A percentile compares a stretch with the other conserved stretches of the same genome.
phyloP scores from a whole-genome alignment of 257 asterid species.

The Capsicum chinense region DNA sequence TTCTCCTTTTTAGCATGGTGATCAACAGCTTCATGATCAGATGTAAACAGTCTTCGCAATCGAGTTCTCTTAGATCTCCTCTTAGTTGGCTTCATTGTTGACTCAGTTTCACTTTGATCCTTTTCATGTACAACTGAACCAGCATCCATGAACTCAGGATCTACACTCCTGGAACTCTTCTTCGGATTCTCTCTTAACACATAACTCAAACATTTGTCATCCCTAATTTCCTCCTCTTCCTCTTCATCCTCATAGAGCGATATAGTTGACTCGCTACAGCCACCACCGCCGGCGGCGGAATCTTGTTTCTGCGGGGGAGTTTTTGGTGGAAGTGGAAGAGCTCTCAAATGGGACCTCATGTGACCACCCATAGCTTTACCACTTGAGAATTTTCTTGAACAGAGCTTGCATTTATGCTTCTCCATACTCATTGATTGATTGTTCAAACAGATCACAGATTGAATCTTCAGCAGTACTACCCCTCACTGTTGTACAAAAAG shows the following conservation, averaged over 20 bases:
- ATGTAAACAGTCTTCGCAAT: conserved; percentile 31
- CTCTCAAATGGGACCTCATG: conserved; percentile 68
- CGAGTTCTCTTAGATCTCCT: conserved; percentile 47
- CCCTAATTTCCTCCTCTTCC: conserved; percentile 27
- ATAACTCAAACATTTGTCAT: conserved; percentile 30
- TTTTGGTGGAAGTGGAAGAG: conserved; percentile 60
- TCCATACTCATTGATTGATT: conserved; percentile 47
- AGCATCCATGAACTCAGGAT: conserved; percentile 48
- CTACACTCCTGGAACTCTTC: conserved; percentile 43
- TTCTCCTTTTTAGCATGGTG: neutral
- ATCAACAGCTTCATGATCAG: neutral
- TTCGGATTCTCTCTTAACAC: conserved; percentile 45
- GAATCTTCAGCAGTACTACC: neutral
- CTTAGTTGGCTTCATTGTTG: conserved; percentile 46
- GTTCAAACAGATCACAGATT: conserved; percentile 15
- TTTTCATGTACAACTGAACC: conserved; percentile 41
- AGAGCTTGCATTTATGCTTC: conserved; percentile 60
- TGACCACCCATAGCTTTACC: conserved; percentile 79
- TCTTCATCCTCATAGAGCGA: conserved; percentile 38
- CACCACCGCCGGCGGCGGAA: neutral
- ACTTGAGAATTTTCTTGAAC: conserved; percentile 54
- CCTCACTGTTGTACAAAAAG: neutral
- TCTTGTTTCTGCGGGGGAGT: conserved; percentile 38
- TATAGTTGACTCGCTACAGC: conserved; percentile 45
- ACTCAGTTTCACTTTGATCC: conserved; percentile 47